Evolutionary conservation across 2,329 filamentous ascomycete species (phyloP).

Genomic region (Aspergillus melleus): DNA sequence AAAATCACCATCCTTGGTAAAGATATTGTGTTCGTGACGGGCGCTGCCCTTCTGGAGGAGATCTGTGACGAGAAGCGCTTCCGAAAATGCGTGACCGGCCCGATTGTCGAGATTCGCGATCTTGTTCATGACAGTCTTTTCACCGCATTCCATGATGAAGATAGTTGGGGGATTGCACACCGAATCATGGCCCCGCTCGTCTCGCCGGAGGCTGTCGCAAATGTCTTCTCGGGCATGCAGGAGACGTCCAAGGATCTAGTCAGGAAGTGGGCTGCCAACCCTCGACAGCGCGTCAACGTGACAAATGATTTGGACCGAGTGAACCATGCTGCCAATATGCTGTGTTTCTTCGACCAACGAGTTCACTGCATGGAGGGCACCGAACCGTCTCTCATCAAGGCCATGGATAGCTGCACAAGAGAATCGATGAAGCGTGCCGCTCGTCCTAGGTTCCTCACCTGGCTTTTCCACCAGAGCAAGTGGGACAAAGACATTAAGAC

Average conservation of each 20-base stretch:
- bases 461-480: constrained; percentile 54
- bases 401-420: constrained; percentile 56
- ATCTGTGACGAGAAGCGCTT: constrained; percentile 67
- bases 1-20: constrained; percentile 52
- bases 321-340: constrained; percentile 54
- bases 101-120: constrained; percentile 58
- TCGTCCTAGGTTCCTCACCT: constrained; percentile 54
- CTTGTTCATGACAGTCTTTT: constrained; percentile 68
- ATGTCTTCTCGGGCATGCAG: constrained; percentile 51
- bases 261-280: constrained; percentile 49
- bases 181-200: constrained; percentile 50
- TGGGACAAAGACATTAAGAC: constrained; percentile 55
- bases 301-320: constrained; percentile 55
- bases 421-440: constrained; percentile 59
- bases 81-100: constrained; percentile 51
- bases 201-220: constrained; percentile 40
- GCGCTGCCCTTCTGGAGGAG: constrained; percentile 61
- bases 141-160: constrained; percentile 52
- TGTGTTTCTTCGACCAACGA: constrained; percentile 54
- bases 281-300: constrained; percentile 45
- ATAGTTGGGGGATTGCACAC: constrained; percentile 66
- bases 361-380: constrained; percentile 50
- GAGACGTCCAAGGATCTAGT: constrained; percentile 53
- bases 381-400: constrained; percentile 52
- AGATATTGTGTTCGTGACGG: constrained; percentile 54